Percentiles rank a stretch among this genome's conserved stretches.
phyloP scores from a whole-genome alignment of 495 filamentous ascomycete genomes.

The Cladorrhinum samala region DNA sequence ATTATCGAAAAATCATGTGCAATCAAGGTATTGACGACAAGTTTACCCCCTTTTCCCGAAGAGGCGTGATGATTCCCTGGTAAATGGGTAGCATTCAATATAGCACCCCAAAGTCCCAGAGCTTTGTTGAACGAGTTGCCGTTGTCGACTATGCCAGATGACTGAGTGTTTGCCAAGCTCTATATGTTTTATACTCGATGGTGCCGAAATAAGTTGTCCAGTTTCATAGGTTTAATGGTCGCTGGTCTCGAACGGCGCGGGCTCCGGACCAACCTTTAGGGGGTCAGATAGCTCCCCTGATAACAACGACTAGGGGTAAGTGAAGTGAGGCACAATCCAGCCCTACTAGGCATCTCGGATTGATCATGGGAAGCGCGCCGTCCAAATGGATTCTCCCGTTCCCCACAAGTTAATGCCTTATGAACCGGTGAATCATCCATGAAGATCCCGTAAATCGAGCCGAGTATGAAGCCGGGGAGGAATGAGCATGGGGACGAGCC shows the following conservation, averaged over 20 bases:
- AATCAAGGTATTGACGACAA: constrained; percentile 2
- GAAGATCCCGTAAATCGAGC: neutral
- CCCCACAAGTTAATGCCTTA: constrained; percentile 5
- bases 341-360: neutral
- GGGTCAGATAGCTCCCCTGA: neutral
- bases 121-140: too few species aligned
- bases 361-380: neutral
- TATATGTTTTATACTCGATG: neutral
- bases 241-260: too few species aligned
- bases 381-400: neutral
- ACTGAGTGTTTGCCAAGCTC: neutral
- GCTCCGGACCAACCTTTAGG: too few species aligned
- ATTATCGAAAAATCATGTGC: constrained; percentile 24
- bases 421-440: constrained; percentile 21
- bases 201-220: neutral
- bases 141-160: too few species aligned
- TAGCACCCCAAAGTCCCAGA: too few species aligned
- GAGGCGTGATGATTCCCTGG: neutral
- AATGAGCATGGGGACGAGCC: too few species aligned
- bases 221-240: neutral
- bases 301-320: neutral
- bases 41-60: neutral
- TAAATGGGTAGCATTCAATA: too few species aligned
- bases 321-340: neutral
- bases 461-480: too few species aligned